Conservation (phyloP, 1,284 basidiomycete species). For the Volvariella surrecta region DNA sequence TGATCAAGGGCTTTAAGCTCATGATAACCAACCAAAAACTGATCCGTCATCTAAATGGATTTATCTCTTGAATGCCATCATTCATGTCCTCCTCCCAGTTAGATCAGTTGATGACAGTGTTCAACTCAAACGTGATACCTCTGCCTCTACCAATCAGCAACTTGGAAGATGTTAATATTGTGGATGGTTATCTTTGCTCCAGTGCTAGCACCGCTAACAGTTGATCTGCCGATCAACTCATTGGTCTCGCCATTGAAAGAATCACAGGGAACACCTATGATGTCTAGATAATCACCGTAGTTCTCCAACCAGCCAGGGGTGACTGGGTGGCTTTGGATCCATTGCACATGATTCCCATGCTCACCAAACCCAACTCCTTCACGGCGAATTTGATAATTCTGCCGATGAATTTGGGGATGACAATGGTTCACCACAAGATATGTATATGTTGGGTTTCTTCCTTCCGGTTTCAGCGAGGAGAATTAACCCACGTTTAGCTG, state of each 20-base stretch:
- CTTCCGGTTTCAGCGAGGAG: conserved; percentile 24
- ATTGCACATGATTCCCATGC: conserved; percentile 26
- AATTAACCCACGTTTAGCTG: conserved; percentile 23
- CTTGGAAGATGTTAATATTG: conserved; percentile 21
- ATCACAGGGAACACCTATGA: conserved; percentile 30
- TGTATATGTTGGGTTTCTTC: conserved; percentile 29
- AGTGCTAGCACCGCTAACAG: conserved; percentile 7
- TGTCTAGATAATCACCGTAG: conserved; percentile 26
- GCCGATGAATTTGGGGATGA: conserved; percentile 25
- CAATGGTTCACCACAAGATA: conserved; percentile 30
- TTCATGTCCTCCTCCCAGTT: conserved; percentile 25
- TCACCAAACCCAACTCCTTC: conserved; percentile 25
- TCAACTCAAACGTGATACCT: conserved; percentile 27
- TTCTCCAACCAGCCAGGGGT: conserved; percentile 26
- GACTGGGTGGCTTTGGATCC: conserved; percentile 27
- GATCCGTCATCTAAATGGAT: conserved; percentile 20
- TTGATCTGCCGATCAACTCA: conserved; percentile 20
- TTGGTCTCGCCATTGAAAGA: conserved; percentile 28
- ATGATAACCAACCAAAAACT: not conserved
- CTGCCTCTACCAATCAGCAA: conserved; percentile 23
- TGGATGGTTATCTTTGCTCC: conserved; percentile 12
- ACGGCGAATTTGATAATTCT: conserved; percentile 29
- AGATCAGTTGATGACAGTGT: conserved; percentile 25
- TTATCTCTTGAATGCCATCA: conserved; percentile 14
- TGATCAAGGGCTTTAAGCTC: not conserved